These are phyloP conservation scores for Cicer chorassanicum DNA, from an alignment of 306 rosid genomes.

Conservation along the genomic window DNA sequence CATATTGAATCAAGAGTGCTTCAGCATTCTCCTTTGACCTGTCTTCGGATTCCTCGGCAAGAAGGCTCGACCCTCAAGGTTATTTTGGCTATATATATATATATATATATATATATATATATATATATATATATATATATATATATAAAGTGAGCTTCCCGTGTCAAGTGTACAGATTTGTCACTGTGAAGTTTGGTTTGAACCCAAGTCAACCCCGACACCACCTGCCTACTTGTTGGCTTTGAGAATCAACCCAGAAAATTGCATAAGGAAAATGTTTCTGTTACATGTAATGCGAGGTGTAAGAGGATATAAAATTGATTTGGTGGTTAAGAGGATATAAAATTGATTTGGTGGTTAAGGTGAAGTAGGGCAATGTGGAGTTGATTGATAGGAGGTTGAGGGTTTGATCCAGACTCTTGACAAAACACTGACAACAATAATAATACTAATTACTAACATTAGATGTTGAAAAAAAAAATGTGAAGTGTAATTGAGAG, in stretches of 20 bases:
- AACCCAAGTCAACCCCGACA: background rate
- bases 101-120: constrained; percentile 22
- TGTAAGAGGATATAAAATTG: too few relatives aligned
- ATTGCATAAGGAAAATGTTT: too few relatives aligned
- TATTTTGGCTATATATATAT: constrained; percentile 45
- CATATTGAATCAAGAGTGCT: constrained; percentile 31
- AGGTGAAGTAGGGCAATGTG: too few relatives aligned
- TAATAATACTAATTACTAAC: too few relatives aligned
- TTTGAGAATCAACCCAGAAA: background rate
- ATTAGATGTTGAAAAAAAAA: too few relatives aligned
- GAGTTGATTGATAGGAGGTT: too few relatives aligned
- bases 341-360: too few relatives aligned
- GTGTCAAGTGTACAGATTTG: constrained; percentile 32
- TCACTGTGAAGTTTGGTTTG: constrained; percentile 31
- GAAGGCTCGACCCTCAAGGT: constrained; percentile 62
- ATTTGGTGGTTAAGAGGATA: too few relatives aligned
- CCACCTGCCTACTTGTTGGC: background rate
- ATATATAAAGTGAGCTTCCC: background rate
- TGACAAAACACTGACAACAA: too few relatives aligned
- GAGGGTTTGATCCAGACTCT: too few relatives aligned
- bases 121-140: constrained; percentile 22
- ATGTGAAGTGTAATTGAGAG: too few relatives aligned
- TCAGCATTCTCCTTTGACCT: constrained; percentile 56
- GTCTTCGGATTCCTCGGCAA: constrained; percentile 68
- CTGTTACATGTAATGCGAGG: too few relatives aligned